Percentiles rank a stretch among this genome's conserved stretches.
phyloP scores from a whole-genome alignment of 352 stramenopile genomes.

The Pythium pectinolyticum region DNA sequence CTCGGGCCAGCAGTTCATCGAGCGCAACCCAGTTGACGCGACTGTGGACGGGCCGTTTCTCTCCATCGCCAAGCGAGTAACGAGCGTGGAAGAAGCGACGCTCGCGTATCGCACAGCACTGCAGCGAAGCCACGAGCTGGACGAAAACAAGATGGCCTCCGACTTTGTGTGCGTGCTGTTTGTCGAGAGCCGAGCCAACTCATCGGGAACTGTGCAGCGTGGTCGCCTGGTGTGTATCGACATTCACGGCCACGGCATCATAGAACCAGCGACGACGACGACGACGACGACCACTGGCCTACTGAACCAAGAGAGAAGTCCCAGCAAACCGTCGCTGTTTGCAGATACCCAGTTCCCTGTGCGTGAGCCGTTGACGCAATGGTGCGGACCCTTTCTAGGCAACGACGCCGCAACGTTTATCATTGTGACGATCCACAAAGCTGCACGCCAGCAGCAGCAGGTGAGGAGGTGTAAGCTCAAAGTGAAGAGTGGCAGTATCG shows the following conservation, averaged over 20 bases:
- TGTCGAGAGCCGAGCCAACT: slow-evolving; percentile 38
- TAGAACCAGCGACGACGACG: slow-evolving; percentile 33
- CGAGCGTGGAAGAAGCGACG: slow-evolving; percentile 35
- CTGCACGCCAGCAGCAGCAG: slow-evolving; percentile 62
- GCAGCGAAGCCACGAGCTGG: neutral
- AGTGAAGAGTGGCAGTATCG: neutral
- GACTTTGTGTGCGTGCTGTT: slow-evolving; percentile 51
- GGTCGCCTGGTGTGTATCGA: slow-evolving; percentile 51
- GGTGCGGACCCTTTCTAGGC: slow-evolving; percentile 50
- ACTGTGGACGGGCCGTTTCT: slow-evolving; percentile 21
- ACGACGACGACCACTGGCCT: neutral
- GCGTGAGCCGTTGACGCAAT: slow-evolving; percentile 37
- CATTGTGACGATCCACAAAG: slow-evolving; percentile 60
- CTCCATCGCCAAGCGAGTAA: slow-evolving; percentile 30
- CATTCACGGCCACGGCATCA: slow-evolving; percentile 46
- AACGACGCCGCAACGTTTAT: slow-evolving; percentile 50
- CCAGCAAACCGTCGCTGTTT: slow-evolving; percentile 28
- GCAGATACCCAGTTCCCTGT: slow-evolving; percentile 63
- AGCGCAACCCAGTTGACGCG: neutral
- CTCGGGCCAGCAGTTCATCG: neutral
- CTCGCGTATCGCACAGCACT: slow-evolving; percentile 36
- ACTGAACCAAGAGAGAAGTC: too few relatives aligned
- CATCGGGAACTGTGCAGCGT: slow-evolving; percentile 25
- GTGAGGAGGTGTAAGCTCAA: slow-evolving; percentile 28
- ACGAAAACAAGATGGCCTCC: neutral